Base-by-base conservation (phyloP, 768 basidiomycete species). In the Ramaria sp. region DNA sequence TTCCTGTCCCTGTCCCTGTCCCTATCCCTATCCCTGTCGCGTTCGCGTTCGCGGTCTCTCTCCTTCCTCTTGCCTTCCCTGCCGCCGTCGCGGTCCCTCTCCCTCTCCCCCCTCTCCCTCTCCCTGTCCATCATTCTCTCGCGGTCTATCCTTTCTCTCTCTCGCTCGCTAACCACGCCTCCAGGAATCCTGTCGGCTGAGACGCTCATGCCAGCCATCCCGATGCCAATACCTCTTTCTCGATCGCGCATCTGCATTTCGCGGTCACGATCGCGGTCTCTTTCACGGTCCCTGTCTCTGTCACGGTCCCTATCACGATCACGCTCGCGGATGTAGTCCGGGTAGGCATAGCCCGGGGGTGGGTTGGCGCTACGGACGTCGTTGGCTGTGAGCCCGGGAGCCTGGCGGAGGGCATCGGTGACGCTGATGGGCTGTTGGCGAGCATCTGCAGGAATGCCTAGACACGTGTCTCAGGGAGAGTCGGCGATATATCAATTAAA, bases 121-220 rank as follows among this genome's bases (percentile, higher is more conserved):
- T 73, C 67, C 13, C 73, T 67, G n/a, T 76, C 75, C 24, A 34
- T 52, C 47, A 55, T 47, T 25, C 77, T 66, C 1, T 76, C 52
- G 6, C 52, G 27, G 47, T 20, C 15, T 45, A 24, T 38, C 27
- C 53, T 10, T 12, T 28, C 54, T 3, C 37, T 9, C 28, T 18
- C 36, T 32, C 18, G 16, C 51, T 30, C 36, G 50, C 25, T 3
- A 9, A 5, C 30, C 30, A 32, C 10, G 30, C 30, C 30, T 5
- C 30, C 6, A 7, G n/a, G n/a, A n/a, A n/a, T n/a, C n/a, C 0
- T 76, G 74, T 48, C 73, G 66, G 49, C 76, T 73, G 36, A 37
- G 7, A 10, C 54, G 20, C 24, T 56, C 47, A 3, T 58, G 56
- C 5, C 72, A 66, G 13, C 73, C 67, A n/a, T 75, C 75, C 24